Evolutionary conservation across 805 yeast genomes (phyloP), one percentile per base, ranked within the genome.

Genomic region (Naumovozyma baii): DNA sequence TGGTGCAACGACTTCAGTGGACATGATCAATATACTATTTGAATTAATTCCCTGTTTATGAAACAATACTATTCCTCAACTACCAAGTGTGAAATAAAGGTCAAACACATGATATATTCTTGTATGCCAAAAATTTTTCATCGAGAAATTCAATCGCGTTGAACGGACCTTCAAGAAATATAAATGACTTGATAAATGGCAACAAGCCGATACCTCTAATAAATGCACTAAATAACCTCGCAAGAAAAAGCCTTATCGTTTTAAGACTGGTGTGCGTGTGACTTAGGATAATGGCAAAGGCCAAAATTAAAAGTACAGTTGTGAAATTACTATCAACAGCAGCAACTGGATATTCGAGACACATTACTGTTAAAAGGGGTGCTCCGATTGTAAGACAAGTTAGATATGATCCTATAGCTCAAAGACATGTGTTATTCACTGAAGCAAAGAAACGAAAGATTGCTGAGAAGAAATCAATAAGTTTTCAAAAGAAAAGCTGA

Each of bases 321-420:
- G 81, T 90, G 42, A 85, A 86, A 62, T 73, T 90, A 46, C 68
- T 88, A 2, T 90, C 97, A 1, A 73, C 92, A 2, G 97, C 96
- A 14, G 76, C 81, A 51, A 88, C 97, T 1, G 97, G 97, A 1
- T 84, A 72, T 62, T 77, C 78, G 58, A 78, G 94, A 57, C 80
- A 87, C 59, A 75, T 87, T 48, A 69, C 78, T 38, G 75, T 88
- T 35, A 92, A 87, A 37, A 80, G 96, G 67, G 78, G 83, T 39
- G 78, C 94, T 3, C 83, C 84, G 36, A 69, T 76, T 41, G 78
- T 90, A 46, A 78, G 76, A 36, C 92, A 86, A 56, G 80, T 88
- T 25, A 74, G 92, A 52, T 86, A 86, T 55, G 96, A 86, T 57
- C 95, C 95, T 2, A 54, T 79, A 44, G 96, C 85, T 9, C 78